Percentiles rank a stretch among this genome's conserved stretches.
Evolutionary conservation across 495 filamentous ascomycete genomes (phyloP).

Genomic region (Letharia columbiana): DNA sequence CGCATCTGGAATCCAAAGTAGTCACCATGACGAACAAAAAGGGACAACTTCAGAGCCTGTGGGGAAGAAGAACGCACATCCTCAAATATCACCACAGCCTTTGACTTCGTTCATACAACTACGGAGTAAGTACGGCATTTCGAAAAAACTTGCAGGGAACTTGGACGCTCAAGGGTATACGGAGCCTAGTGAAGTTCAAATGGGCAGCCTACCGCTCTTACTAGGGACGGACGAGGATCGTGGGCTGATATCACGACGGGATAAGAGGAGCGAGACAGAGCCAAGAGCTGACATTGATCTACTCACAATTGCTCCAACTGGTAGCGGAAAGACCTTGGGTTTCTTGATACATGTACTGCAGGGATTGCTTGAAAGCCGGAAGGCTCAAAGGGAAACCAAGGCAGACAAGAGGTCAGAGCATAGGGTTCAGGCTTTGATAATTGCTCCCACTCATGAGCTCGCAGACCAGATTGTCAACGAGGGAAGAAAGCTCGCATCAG

Average conservation of each 20-base stretch:
- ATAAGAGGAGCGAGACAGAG: conserved; percentile 16
- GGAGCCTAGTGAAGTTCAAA: conserved; percentile 86
- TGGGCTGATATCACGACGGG: conserved; percentile 3
- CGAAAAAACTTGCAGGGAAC: conserved; percentile 63
- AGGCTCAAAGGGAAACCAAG: conserved; percentile 33
- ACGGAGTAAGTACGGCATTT: conserved; percentile 57
- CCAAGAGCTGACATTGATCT: conserved; percentile 46
- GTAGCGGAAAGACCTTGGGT: conserved; percentile 92
- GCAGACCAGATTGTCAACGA: conserved; percentile 90
- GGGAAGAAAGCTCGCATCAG: conserved; percentile 66
- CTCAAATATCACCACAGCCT: conserved; percentile 62
- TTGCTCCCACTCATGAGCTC: conserved; percentile 90
- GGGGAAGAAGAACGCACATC: conserved; percentile 40
- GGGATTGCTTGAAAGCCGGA: conserved; percentile 49
- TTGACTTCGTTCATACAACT: conserved; percentile 70
- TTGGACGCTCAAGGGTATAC: conserved; percentile 74
- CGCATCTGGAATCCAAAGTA: conserved; percentile 30
- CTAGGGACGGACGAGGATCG: conserved; percentile 36
- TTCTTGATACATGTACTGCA: conserved; percentile 85
- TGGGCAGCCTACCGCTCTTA: conserved; percentile 73
- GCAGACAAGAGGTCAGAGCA: conserved; percentile 35
- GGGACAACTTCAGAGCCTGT: conserved; percentile 37
- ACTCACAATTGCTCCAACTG: conserved; percentile 82
- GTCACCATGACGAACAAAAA: conserved; percentile 29
- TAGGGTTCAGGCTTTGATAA: conserved; percentile 58